Evolutionary conservation across 2,329 filamentous ascomycete genomes (phyloP).

Genomic region (Aspergillus melleus): DNA sequence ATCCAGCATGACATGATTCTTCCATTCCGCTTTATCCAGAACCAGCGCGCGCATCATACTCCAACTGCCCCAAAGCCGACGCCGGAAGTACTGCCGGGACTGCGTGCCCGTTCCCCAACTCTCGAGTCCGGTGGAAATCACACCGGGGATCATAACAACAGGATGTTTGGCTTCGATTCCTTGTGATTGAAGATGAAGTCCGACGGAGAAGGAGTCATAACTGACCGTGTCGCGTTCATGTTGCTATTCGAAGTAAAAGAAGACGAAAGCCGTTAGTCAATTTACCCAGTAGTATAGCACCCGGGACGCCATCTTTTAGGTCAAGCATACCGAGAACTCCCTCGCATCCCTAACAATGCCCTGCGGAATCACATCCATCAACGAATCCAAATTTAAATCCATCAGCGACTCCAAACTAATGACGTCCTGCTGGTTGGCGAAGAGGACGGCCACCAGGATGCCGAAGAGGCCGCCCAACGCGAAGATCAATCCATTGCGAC

Average conservation of each 20-base stretch:
- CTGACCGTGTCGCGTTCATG: constrained; percentile 83
- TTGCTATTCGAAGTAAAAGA: constrained; percentile 51
- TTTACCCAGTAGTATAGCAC: neutral
- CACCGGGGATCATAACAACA: constrained; percentile 94
- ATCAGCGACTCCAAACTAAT: constrained; percentile 76
- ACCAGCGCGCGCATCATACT: constrained; percentile 97
- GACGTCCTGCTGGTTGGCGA: constrained; percentile 84
- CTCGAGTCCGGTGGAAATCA: constrained; percentile 95
- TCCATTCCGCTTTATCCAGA: constrained; percentile 91
- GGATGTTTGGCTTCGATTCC: constrained; percentile 81
- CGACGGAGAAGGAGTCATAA: constrained; percentile 93
- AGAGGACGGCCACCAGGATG: constrained; percentile 82
- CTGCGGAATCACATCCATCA: constrained; percentile 85
- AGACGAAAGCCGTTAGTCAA: constrained; percentile 6
- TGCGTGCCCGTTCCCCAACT: constrained; percentile 89
- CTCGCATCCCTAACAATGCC: constrained; percentile 82
- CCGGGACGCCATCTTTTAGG: neutral
- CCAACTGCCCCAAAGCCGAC: constrained; percentile 96
- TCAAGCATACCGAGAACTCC: constrained; percentile 71
- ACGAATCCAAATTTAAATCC: constrained; percentile 75
- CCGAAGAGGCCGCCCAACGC: constrained; percentile 86
- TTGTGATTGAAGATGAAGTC: constrained; percentile 75
- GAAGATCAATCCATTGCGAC: constrained; percentile 80
- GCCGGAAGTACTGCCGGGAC: constrained; percentile 89
- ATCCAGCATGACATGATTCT: constrained; percentile 95